Percentiles rank a stretch among this genome's conserved stretches.
These are phyloP conservation scores for Venturia asperata DNA, from an alignment of 2,329 filamentous ascomycete species.

Conservation along the genomic window DNA sequence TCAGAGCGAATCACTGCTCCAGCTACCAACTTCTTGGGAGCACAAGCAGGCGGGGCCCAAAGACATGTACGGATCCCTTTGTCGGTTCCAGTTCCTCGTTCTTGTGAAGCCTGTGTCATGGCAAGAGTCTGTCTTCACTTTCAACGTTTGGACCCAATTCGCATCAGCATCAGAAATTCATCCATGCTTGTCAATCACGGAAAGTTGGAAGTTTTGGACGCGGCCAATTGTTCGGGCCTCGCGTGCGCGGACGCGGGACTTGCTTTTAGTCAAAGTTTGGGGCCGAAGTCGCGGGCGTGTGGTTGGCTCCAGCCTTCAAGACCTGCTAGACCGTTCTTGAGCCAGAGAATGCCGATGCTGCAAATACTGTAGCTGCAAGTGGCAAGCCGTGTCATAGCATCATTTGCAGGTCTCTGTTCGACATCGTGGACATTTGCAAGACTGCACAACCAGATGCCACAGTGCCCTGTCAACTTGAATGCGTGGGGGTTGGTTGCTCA, in stretches of 20 bases:
- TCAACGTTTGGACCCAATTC: neutral
- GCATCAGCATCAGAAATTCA: neutral
- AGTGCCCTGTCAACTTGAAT: neutral
- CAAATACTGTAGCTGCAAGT: neutral
- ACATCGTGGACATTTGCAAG: neutral
- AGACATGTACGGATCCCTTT: neutral
- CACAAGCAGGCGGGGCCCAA: neutral
- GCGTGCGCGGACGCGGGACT: neutral
- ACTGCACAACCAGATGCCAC: neutral
- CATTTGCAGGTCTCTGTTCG: neutral
- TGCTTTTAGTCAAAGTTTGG: slow-evolving; percentile 3
- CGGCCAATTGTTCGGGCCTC: too few species aligned
- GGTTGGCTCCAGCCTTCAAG: neutral
- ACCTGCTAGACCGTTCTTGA: neutral
- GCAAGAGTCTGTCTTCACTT: neutral
- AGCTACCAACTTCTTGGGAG: neutral
- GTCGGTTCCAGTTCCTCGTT: neutral
- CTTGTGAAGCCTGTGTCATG: neutral
- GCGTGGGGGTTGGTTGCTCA: neutral
- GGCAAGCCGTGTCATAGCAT: neutral
- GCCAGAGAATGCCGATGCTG: neutral
- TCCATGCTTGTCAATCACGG: neutral
- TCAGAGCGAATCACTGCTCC: slow-evolving; percentile 8
- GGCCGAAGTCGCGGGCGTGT: neutral
- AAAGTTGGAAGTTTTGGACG: neutral